Evolutionary conservation across 495 filamentous ascomycete genomes (phyloP).

Genomic region (Baudoinia panamericana): DNA sequence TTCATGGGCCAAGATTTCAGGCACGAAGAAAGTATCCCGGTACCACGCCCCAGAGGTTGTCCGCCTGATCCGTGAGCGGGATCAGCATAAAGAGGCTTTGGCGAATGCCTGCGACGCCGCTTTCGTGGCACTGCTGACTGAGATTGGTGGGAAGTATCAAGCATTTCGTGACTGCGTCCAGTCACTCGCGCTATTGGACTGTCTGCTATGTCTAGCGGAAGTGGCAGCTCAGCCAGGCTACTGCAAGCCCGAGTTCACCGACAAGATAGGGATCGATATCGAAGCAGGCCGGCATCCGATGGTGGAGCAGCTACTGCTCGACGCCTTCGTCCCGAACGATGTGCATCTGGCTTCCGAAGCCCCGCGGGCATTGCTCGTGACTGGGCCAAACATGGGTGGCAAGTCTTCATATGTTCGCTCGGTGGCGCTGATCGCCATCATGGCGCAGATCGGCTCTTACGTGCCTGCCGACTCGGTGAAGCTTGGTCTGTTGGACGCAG

Average conservation of each 20-base stretch:
- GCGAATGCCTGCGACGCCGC: conserved; percentile 88
- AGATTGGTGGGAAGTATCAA: conserved; percentile 74
- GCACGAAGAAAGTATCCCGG: conserved; percentile 81
- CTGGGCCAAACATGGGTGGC: conserved; percentile 97
- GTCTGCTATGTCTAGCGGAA: conserved; percentile 70
- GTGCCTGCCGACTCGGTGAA: conserved; percentile 65
- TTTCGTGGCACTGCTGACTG: conserved; percentile 52
- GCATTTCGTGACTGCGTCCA: conserved; percentile 76
- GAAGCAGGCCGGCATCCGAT: conserved; percentile 80
- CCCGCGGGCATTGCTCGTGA: conserved; percentile 72
- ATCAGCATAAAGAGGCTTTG: conserved; percentile 88
- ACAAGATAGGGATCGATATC: conserved; percentile 57
- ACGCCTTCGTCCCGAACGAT: conserved; percentile 85
- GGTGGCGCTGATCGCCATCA: conserved; percentile 79
- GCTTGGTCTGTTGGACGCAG: conserved; percentile 76
- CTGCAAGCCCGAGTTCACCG: conserved; percentile 67
- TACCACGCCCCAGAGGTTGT: conserved; percentile 92
- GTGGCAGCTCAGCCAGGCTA: conserved; percentile 83
- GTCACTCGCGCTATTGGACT: conserved; percentile 78
- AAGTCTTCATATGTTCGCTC: conserved; percentile 92
- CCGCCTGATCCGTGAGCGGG: conserved; percentile 67
- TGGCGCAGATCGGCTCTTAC: conserved; percentile 90
- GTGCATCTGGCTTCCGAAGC: conserved; percentile 49
- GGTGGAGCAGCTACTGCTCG: conserved; percentile 80
- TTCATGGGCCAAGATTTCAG: conserved; percentile 85